Evolutionary conservation across 441 rosid species (phyloP), one percentile per base, ranked within the genome.

Genomic region (Bocquillonia castaneifolia): DNA sequence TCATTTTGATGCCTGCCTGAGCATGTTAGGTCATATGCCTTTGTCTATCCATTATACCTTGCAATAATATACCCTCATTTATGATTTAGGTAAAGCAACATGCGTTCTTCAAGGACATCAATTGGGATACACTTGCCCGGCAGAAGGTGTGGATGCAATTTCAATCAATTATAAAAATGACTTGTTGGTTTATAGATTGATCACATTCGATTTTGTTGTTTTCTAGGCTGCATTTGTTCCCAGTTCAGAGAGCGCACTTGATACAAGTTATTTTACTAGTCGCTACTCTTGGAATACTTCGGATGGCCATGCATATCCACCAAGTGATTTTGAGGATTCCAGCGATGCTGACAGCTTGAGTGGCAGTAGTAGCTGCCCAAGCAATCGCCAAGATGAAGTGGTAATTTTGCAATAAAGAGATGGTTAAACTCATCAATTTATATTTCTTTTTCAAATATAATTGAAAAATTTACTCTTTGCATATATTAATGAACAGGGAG

Each of bases 121-220:
- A 89, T 69, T 95, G 99, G 99, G 93, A 89, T 72, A 95, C 98
- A 18, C 90, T 95, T 78, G 97, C 97, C n/a, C 82, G 99, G 70
- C 98, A 95, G 77, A 95, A 92, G 95, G 99, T 92, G 59, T 71
- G 66, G 28, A 32, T 54, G 17, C 64, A 22, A 53, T 66, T n/a
- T 52, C 63, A 37, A 42, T 62, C 31, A 40, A 9, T 44, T 20
- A 2, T 61, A 42, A 25, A 18, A 26, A 20, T 36, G 26, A 6
- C 13, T 23, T 25, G 15, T 31, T 47, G 28, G 23, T 48, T 29
- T 68, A 3, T 40, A 31, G 53, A n/a, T 34, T 71, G 68, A 66
- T 42, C 39, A n/a, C 58, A 40, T 59, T 47, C 70, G 25, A 74
- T 47, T 68, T 48, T 63, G 61, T 57, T 58, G 37, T 55, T 68